Conservation (phyloP, 495 filamentous ascomycete species). For the Daldinia bambusicola region DNA sequence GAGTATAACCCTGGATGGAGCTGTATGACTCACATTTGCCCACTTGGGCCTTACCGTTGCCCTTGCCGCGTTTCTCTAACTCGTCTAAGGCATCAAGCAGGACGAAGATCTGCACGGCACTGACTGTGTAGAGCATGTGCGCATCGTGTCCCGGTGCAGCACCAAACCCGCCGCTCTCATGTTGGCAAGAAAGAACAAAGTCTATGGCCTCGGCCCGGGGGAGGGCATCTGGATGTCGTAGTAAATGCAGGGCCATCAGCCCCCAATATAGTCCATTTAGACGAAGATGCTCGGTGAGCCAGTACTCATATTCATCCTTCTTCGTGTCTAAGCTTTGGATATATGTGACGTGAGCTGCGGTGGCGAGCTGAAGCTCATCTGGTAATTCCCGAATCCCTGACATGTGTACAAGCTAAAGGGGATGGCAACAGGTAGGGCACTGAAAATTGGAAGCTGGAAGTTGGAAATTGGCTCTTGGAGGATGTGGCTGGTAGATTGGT, state of each 20-base stretch:
- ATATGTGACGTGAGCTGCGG: conserved; percentile 87
- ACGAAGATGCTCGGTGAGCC: conserved; percentile 94
- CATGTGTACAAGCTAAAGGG: conserved; percentile 22
- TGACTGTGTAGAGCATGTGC: conserved; percentile 94
- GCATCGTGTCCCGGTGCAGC: conserved; percentile 94
- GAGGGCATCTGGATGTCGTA: conserved; percentile 81
- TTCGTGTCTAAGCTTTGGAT: conserved; percentile 92
- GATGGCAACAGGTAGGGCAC: neutral
- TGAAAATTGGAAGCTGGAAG: neutral
- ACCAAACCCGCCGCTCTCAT: conserved; percentile 88
- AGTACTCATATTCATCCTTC: conserved; percentile 95
- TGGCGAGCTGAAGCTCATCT: conserved; percentile 70
- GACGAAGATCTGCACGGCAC: conserved; percentile 89
- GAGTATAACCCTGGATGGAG: neutral
- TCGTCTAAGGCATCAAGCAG: conserved; percentile 85
- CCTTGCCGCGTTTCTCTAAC: conserved; percentile 75
- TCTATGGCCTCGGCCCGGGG: conserved; percentile 83
- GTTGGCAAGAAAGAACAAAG: conserved; percentile 91
- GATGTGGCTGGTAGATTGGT: neutral
- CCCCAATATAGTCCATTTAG: conserved; percentile 98
- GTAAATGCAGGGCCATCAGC: conserved; percentile 84
- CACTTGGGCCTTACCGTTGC: conserved; percentile 76
- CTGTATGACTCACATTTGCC: conserved; percentile 70
- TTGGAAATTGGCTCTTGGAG: neutral
- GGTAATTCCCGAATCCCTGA: conserved; percentile 55